phyloP scores from a whole-genome alignment of 768 basidiomycete species.

The Chiua virens region DNA sequence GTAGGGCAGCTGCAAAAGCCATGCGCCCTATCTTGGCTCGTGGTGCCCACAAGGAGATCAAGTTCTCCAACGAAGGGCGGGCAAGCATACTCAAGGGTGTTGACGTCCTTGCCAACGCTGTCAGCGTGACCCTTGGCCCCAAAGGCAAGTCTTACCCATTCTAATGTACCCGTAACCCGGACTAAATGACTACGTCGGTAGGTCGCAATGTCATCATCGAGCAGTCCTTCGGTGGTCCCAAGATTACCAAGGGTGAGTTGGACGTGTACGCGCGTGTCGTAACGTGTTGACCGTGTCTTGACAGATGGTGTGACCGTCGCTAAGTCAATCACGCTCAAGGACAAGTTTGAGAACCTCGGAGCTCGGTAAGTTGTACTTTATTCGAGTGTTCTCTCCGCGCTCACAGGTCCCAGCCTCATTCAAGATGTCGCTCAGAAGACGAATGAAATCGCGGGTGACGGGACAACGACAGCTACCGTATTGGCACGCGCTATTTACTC shows the following conservation, averaged over 20 bases:
- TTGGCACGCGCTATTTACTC: conserved; percentile 96
- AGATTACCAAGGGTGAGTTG: conserved; percentile 89
- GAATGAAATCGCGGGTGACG: conserved; percentile 96
- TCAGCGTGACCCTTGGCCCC: conserved; percentile 93
- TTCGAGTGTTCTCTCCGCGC: not conserved
- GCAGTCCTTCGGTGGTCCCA: conserved; percentile 84
- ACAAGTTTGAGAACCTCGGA: conserved; percentile 99
- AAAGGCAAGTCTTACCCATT: conserved; percentile 58
- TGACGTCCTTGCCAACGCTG: conserved; percentile 95
- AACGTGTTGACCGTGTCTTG: conserved; percentile 4
- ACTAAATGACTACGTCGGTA: conserved; percentile 30
- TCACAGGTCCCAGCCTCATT: conserved; percentile 59
- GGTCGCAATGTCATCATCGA: conserved; percentile 99
- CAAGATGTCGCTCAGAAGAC: conserved; percentile 97
- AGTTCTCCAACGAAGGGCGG: conserved; percentile 94
- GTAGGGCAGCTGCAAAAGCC: conserved; percentile 62
- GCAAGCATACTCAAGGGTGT: conserved; percentile 94
- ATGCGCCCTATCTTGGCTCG: conserved; percentile 57
- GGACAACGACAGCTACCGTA: conserved; percentile 97
- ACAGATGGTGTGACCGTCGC: conserved; percentile 97
- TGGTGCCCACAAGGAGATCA: conserved; percentile 93
- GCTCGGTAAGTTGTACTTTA: conserved; percentile 87
- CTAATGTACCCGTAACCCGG: not conserved
- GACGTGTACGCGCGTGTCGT: not conserved
- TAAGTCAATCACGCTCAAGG: conserved; percentile 89